phyloP scores from a whole-genome alignment of 2,329 filamentous ascomycete species.

The Fusarium odoratissimum region DNA sequence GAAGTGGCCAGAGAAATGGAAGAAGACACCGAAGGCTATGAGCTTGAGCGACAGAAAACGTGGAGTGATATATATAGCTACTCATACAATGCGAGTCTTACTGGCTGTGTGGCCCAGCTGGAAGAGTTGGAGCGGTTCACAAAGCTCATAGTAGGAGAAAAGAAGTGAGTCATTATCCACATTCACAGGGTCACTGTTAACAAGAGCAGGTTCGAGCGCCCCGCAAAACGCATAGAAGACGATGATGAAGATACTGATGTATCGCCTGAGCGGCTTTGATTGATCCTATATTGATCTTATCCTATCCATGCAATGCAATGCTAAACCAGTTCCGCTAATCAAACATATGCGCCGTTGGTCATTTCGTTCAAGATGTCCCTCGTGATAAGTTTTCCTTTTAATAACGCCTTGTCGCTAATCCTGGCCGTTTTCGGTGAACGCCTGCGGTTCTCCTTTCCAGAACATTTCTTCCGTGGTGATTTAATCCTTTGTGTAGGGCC shows the following conservation, averaged over 20 bases:
- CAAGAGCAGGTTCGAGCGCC: constrained; percentile 49
- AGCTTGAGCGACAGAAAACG: constrained; percentile 54
- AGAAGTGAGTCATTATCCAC: constrained; percentile 50
- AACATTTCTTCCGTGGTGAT: constrained; percentile 45
- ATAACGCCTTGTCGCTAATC: constrained; percentile 69
- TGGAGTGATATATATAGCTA: constrained; percentile 70
- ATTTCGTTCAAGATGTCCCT: constrained; percentile 83
- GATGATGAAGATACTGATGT: constrained; percentile 36
- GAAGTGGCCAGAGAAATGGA: constrained; percentile 56
- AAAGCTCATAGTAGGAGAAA: constrained; percentile 68
- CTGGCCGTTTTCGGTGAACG: constrained; percentile 66
- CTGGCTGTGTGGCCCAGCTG: constrained; percentile 65
- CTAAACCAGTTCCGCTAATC: constrained; percentile 22
- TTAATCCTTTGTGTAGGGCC: constrained; percentile 45
- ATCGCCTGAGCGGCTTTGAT: constrained; percentile 28
- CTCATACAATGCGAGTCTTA: constrained; percentile 64
- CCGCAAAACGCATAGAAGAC: constrained; percentile 42
- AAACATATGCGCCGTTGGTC: constrained; percentile 57
- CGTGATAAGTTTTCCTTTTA: constrained; percentile 76
- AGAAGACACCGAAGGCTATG: constrained; percentile 30
- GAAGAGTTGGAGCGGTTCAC: constrained; percentile 66
- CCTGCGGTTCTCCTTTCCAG: constrained; percentile 59
- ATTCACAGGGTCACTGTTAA: not conserved
- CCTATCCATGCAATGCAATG: constrained; percentile 29
- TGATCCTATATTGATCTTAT: constrained; percentile 15